Evolutionary conservation across 192 early-diverging fungal genomes (phyloP), one percentile per base, ranked within the genome.

Genomic region (Backusella tarrabulga): DNA sequence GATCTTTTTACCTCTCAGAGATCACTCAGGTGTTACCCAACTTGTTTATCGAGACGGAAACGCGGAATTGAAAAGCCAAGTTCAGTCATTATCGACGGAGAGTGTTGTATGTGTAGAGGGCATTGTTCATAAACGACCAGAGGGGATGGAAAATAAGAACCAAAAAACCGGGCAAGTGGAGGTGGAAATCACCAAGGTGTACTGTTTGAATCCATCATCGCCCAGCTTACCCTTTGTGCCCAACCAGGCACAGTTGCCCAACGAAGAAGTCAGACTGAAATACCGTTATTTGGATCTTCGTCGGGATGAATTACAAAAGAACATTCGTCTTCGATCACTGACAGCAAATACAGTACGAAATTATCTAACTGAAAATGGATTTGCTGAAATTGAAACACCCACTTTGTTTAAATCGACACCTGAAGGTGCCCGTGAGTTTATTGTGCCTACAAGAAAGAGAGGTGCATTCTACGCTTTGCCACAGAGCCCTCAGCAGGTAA

Each of bases 301-400:
- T 11, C 86, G 94, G n/a, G 81, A 88, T 21, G 80, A 81, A 66
- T 87, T 98, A 15, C 95, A 97, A 75, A 77, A 82, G 46, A 95
- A 95, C 74, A 80, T 98, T 54, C 89, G 91, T 21, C 73, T 81
- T 23, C 88, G 96, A 23, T 93, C 95, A 32, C 52, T 84, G 34
- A 85, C 91, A 19, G 88, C 92, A 14, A 90, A 88, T 80, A 85
- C 86, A 8, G 84, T 95, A 29, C 87, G 95, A 41, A 85, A 91
- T 68, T 93, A 90, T 72, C 88, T 98, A 29, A 67, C 88, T 6
- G 82, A 88, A 21, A 83, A 92, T 50, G 88, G 86, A 12, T 96
- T 98, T 85, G 82, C 91, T 6, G 96, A 98, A 71, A 92, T 98
- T n/a, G 96, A 98, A 77, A 98, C 96, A 8, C 96, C 96, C 11